Evolutionary conservation across 441 rosid genomes (phyloP).

Genomic region (Pelargonium cotyledonis): DNA sequence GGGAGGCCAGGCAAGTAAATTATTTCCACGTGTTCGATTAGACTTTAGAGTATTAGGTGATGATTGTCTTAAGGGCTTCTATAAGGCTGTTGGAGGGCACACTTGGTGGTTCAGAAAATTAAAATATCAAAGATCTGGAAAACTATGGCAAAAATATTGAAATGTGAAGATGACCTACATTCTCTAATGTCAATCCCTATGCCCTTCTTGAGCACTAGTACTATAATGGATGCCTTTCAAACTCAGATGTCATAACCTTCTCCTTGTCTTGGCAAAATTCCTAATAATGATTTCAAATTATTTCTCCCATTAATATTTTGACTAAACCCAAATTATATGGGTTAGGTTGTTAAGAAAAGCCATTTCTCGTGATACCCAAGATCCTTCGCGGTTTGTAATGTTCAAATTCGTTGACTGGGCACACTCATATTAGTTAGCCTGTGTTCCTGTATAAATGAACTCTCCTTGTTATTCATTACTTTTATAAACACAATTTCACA

Average conservation of each 20-base stretch:
- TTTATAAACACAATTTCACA: too few species aligned
- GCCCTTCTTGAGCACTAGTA: neutral
- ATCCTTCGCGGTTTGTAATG: too few species aligned
- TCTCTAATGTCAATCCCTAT: neutral
- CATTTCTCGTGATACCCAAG: neutral
- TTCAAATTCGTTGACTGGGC: too few species aligned
- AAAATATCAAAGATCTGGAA: neutral
- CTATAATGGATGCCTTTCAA: neutral
- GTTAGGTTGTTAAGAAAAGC: neutral
- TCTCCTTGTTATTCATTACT: too few species aligned
- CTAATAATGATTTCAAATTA: neutral
- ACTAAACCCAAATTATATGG: neutral
- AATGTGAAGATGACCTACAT: neutral
- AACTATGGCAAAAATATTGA: neutral
- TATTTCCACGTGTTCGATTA: neutral
- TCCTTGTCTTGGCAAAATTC: neutral
- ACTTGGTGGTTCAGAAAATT: neutral
- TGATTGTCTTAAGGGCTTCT: neutral
- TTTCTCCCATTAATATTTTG: neutral
- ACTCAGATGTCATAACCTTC: neutral
- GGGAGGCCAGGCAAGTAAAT: slow-evolving; percentile 61
- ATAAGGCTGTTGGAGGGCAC: neutral
- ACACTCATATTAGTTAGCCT: too few species aligned
- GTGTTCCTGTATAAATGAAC: too few species aligned
- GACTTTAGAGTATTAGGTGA: neutral